Base-by-base conservation (phyloP, 2,329 filamentous ascomycete genomes). In the Chaetomium strumarium region DNA sequence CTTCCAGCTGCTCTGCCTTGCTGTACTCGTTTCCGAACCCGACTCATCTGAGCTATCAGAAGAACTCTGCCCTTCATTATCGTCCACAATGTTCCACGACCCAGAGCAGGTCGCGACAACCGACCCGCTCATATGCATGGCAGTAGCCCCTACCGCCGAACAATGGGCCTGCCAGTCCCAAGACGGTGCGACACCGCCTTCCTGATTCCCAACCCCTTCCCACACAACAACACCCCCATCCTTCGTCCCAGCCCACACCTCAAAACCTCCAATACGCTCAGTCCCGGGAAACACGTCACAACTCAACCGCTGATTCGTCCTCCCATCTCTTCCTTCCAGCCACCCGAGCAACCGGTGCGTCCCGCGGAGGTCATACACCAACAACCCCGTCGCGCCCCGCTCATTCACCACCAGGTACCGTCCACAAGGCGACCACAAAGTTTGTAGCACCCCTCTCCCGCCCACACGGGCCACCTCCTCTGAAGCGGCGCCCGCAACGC, bases 281-380 rank as follows among this genome's bases (percentile, higher is more conserved):
- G 62, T 55, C 5, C 72, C 70, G 0, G 73, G 68, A 57, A 79
- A 85, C 3, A 81, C 72, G 61, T 83, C 78, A 53, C 77, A 77
- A 11, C 66, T 69, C 37, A 85, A 64, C 37, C 78, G 74, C 63
- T 85, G 82, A 58, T 83, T 81, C 0, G 76, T 77, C 2, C 63
- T 62, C 5, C 76, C 73, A 7, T 68, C 64, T 19, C 81, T 75
- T 4, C 78, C 79, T 0, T 69, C 64, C 11, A 85, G 66, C 48
- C 74, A 73, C n/a, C 72, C 73, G 3, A 85, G 70, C n/a, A 84
- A 69, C 58, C 73, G 72, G 9, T 79, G 77, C 2, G 78, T 75
- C 8, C 78, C 80, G 16, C 83, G 75, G 33, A 85, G 74, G 61
- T 85, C 83, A 66, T 84, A 85, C 3, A 85, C 75, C 24, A 84